phyloP scores from a whole-genome alignment of 169 alveolate genomes.

The Cryptosporidium sp. region DNA sequence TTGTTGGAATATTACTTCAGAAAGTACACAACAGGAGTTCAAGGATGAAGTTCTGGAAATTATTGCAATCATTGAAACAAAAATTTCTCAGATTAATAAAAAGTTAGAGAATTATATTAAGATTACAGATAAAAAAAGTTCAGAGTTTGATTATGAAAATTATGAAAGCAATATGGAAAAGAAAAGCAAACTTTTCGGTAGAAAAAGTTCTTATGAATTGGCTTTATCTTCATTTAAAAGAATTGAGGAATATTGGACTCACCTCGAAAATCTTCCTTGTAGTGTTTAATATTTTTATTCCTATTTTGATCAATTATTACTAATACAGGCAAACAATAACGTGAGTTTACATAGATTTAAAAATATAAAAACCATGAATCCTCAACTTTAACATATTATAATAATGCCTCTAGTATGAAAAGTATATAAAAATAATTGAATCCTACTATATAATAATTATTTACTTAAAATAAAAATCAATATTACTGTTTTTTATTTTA shows the following conservation, averaged over 20 bases:
- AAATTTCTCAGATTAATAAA: not conserved
- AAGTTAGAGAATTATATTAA: slow-evolving; percentile 1
- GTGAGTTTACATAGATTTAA: not conserved
- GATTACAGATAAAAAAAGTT: not conserved
- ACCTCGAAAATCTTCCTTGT: slow-evolving; percentile 11
- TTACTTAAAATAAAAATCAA: not conserved
- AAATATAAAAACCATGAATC: too few relatives aligned
- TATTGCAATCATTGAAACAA: not conserved
- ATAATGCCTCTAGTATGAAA: not conserved
- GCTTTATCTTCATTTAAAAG: slow-evolving; percentile 10
- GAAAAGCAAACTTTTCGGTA: slow-evolving; percentile 25
- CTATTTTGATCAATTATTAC: not conserved
- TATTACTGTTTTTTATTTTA: not conserved
- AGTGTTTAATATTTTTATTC: not conserved
- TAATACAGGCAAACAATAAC: not conserved
- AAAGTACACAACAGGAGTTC: slow-evolving; percentile 4
- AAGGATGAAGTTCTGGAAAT: slow-evolving; percentile 4
- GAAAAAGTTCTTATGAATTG: not conserved
- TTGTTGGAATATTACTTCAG: slow-evolving; percentile 1
- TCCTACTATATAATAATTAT: not conserved
- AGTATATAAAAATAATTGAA: too few relatives aligned
- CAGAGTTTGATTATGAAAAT: not conserved
- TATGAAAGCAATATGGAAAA: not conserved
- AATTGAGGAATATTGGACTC: slow-evolving; percentile 39
- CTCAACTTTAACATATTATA: not conserved